A percentile compares a stretch with the other conserved stretches of the same genome.
These are phyloP conservation scores for Monilinia fructigena DNA, from an alignment of 2,329 filamentous ascomycete genomes.

Conservation along the genomic window DNA sequence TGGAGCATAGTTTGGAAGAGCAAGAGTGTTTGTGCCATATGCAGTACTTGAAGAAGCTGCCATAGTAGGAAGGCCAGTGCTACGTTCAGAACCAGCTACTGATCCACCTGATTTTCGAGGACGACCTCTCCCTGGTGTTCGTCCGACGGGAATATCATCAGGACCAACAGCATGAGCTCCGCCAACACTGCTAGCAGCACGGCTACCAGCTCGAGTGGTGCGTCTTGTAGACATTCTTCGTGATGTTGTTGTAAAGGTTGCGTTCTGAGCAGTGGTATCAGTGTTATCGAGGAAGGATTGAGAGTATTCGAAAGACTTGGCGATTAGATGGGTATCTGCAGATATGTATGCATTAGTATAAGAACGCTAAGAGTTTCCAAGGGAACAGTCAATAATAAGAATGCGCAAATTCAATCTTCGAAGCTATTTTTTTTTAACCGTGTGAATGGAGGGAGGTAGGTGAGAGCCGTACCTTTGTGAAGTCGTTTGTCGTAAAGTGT, in stretches of 20 bases:
- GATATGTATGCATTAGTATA: slow-evolving; percentile 1
- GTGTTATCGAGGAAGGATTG: background rate
- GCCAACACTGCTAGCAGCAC: slow-evolving; percentile 30
- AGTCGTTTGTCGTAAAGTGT: background rate
- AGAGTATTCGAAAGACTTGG: slow-evolving; percentile 6
- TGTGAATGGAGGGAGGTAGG: background rate
- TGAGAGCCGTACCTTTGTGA: background rate
- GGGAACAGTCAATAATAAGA: background rate
- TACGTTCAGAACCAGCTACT: slow-evolving; percentile 6
- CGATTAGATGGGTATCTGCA: slow-evolving; percentile 11
- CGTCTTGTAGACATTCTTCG: slow-evolving; percentile 35
- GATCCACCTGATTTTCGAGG: slow-evolving; percentile 15
- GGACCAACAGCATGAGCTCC: slow-evolving; percentile 27
- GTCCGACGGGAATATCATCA: slow-evolving; percentile 27
- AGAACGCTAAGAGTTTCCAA: background rate
- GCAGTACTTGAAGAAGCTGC: slow-evolving; percentile 32
- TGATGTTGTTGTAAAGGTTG: background rate
- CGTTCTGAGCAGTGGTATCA: background rate
- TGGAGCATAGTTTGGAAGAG: slow-evolving; percentile 23
- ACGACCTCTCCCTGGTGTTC: slow-evolving; percentile 24
- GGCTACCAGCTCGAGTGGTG: slow-evolving; percentile 33
- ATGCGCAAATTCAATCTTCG: background rate
- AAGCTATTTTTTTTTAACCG: background rate
- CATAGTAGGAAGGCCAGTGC: slow-evolving; percentile 29
- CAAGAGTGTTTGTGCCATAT: slow-evolving; percentile 36